Conservation (phyloP, 2,329 filamentous ascomycete genomes). For the Hirsutella thompsonii region DNA sequence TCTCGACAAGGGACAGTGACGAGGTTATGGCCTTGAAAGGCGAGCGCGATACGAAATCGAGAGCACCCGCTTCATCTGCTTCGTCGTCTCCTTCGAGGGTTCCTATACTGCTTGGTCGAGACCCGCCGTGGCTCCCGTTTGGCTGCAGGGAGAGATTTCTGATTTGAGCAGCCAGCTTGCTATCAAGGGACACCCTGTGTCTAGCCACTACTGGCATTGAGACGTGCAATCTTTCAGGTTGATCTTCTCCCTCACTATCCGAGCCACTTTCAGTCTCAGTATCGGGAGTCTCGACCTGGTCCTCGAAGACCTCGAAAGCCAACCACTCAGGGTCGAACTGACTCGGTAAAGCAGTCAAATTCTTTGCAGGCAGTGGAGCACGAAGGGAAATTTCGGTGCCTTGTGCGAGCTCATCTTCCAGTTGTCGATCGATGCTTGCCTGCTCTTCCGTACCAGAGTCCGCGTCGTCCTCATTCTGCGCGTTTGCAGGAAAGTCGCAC, state of each 20-base stretch:
- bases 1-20: slow-evolving; percentile 69
- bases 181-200: slow-evolving; percentile 19
- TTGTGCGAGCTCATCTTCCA: slow-evolving; percentile 14
- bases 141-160: slow-evolving; percentile 22
- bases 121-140: slow-evolving; percentile 4
- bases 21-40: slow-evolving; percentile 39
- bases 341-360: slow-evolving; percentile 36
- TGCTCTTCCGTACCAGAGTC: slow-evolving; percentile 23
- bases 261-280: slow-evolving; percentile 24
- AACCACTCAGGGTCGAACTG: slow-evolving; percentile 85
- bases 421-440: slow-evolving; percentile 31
- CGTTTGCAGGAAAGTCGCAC: neutral
- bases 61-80: slow-evolving; percentile 7
- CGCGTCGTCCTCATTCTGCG: neutral
- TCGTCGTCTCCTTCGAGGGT: neutral
- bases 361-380: neutral
- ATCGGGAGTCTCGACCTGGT: slow-evolving; percentile 33
- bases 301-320: slow-evolving; percentile 72
- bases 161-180: slow-evolving; percentile 26
- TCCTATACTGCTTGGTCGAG: neutral
- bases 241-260: slow-evolving; percentile 25
- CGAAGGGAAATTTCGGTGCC: neutral
- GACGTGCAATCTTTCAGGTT: slow-evolving; percentile 11
- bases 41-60: slow-evolving; percentile 24
- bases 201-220: slow-evolving; percentile 3